phyloP scores from a whole-genome alignment of 768 basidiomycete genomes.

The Lentinus brumalis region DNA sequence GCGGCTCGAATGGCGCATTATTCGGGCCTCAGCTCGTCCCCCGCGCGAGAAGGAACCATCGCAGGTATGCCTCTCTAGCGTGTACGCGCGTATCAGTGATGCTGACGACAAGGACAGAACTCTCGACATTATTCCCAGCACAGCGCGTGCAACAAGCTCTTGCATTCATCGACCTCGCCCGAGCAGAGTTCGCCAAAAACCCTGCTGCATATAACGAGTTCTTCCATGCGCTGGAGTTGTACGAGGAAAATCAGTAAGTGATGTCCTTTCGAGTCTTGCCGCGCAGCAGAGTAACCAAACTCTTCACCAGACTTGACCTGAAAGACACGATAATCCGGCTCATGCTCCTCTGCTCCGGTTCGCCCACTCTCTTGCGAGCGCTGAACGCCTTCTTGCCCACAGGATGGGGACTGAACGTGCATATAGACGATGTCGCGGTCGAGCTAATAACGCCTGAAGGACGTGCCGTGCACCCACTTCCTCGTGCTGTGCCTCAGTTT shows the following conservation, averaged over 20 bases:
- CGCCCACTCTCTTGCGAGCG: not conserved
- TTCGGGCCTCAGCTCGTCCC: no score
- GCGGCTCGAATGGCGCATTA: no score
- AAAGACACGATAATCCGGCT: constrained; percentile 2
- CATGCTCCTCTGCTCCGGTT: constrained; percentile 1
- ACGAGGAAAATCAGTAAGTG: constrained; percentile 5
- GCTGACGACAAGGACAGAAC: no score
- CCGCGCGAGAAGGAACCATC: no score
- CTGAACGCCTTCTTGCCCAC: constrained; percentile 5
- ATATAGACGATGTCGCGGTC: not conserved
- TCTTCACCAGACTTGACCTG: not conserved
- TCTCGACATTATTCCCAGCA: not conserved
- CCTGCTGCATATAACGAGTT: constrained; percentile 3
- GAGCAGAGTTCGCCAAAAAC: not conserved
- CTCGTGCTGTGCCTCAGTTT: not conserved
- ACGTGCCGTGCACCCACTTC: not conserved
- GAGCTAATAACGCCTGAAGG: not conserved
- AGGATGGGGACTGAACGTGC: not conserved
- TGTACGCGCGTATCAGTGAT: no score
- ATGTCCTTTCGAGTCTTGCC: no score
- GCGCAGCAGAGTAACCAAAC: not conserved
- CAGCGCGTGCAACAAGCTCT: not conserved
- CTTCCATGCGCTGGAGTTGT: constrained; percentile 7
- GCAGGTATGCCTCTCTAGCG: no score
- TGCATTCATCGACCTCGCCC: not conserved